A percentile compares a stretch with the other conserved stretches of the same genome.
Evolutionary conservation across 2,329 filamentous ascomycete genomes (phyloP).

Genomic region (Colletotrichum coccodes): DNA sequence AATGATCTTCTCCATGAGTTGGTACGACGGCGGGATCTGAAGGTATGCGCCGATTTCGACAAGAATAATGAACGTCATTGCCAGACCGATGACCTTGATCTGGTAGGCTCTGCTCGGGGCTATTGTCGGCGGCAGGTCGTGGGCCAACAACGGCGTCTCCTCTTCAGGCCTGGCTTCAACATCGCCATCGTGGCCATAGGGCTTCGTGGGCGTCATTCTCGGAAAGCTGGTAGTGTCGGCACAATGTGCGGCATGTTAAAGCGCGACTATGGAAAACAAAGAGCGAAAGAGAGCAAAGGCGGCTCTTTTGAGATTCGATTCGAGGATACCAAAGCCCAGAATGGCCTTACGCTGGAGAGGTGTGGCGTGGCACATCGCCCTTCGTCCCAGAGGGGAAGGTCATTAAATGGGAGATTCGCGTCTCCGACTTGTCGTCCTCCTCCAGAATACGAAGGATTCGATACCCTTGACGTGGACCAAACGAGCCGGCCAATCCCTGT

Average conservation of each 20-base stretch:
- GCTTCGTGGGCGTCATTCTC: slow-evolving; percentile 7
- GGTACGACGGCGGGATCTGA: slow-evolving; percentile 54
- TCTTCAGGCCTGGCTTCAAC: slow-evolving; percentile 19
- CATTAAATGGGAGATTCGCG: background rate
- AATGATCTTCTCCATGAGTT: slow-evolving; percentile 63
- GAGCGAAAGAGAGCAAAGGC: background rate
- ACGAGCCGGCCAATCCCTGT: slow-evolving; percentile 1
- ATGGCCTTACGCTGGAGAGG: background rate
- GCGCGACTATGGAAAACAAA: background rate
- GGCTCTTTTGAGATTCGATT: no score
- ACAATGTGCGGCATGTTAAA: no score
- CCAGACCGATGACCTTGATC: slow-evolving; percentile 43
- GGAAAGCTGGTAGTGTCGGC: no score
- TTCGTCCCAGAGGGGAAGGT: slow-evolving; percentile 17
- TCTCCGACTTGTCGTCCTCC: background rate
- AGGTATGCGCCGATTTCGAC: slow-evolving; percentile 52
- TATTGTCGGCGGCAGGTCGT: slow-evolving; percentile 32
- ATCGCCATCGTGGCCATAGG: background rate
- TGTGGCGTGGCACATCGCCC: background rate
- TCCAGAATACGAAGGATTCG: background rate
- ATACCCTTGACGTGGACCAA: background rate
- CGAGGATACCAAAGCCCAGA: background rate
- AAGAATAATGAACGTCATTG: slow-evolving; percentile 52
- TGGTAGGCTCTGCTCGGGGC: slow-evolving; percentile 40
- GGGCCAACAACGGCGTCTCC: slow-evolving; percentile 30